Percentiles rank a stretch among this genome's conserved stretches.
These are phyloP conservation scores for Penicillium bialowiezense DNA, from an alignment of 495 filamentous ascomycete genomes.

Conservation along the genomic window DNA sequence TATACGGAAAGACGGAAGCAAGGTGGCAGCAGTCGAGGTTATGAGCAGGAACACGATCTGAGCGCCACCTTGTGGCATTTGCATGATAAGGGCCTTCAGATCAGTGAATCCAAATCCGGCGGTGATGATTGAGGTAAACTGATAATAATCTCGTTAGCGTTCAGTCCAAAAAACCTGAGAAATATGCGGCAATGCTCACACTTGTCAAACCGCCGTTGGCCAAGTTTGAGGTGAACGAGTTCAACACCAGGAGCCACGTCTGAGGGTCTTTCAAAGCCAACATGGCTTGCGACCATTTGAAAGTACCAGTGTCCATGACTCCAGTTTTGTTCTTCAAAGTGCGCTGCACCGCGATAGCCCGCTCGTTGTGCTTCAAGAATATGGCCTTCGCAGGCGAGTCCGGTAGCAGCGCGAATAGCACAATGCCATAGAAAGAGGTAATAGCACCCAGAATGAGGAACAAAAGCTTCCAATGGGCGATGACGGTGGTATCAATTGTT, in stretches of 20 bases:
- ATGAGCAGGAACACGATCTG: slow-evolving; percentile 37
- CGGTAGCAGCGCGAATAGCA: slow-evolving; percentile 50
- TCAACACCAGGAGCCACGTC: slow-evolving; percentile 30
- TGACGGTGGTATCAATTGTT: slow-evolving; percentile 31
- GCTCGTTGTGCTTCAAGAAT: slow-evolving; percentile 53
- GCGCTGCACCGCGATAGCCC: slow-evolving; percentile 31
- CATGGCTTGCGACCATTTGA: slow-evolving; percentile 35
- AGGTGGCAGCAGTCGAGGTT: slow-evolving; percentile 28
- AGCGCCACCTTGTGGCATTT: slow-evolving; percentile 38
- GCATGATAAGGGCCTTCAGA: slow-evolving; percentile 36
- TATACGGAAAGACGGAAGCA: slow-evolving; percentile 26
- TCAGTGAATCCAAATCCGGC: slow-evolving; percentile 39
- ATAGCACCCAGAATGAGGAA: slow-evolving; percentile 59
- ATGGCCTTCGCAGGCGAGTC: slow-evolving; percentile 52
- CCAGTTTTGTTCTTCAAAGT: slow-evolving; percentile 54
- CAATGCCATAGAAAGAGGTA: slow-evolving; percentile 49
- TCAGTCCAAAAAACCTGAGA: not conserved
- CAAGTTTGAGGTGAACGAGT: slow-evolving; percentile 26
- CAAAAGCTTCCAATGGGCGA: slow-evolving; percentile 47
- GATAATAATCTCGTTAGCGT: not conserved
- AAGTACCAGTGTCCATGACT: slow-evolving; percentile 35
- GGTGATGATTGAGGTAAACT: slow-evolving; percentile 43
- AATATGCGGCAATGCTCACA: slow-evolving; percentile 1
- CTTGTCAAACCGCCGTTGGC: slow-evolving; percentile 33
- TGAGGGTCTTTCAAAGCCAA: slow-evolving; percentile 32